phyloP scores from a whole-genome alignment of 768 basidiomycete genomes.

The Gloeophyllum trabeum region DNA sequence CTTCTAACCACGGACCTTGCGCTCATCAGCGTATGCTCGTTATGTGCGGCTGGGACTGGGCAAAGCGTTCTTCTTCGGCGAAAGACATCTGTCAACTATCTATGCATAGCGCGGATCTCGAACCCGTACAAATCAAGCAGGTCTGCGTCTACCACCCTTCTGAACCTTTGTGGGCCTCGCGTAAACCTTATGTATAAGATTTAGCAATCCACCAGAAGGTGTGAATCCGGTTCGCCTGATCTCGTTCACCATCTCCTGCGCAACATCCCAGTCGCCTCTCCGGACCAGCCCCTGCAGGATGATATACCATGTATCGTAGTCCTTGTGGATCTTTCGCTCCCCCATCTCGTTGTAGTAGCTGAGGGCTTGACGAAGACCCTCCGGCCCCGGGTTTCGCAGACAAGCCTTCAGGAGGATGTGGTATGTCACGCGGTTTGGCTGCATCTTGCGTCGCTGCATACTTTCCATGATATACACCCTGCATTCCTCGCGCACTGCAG shows the following conservation, averaged over 20 bases:
- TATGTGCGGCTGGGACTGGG: slow-evolving; percentile 56
- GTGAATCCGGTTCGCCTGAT: slow-evolving; percentile 38
- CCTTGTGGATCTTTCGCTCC: slow-evolving; percentile 30
- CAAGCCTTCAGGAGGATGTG: slow-evolving; percentile 68
- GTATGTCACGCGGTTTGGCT: slow-evolving; percentile 55
- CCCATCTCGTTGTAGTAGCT: slow-evolving; percentile 53
- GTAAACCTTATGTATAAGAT: neutral
- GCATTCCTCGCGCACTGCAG: slow-evolving; percentile 31
- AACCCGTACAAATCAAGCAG: too few species aligned
- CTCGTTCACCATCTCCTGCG: slow-evolving; percentile 46
- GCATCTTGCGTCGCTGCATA: slow-evolving; percentile 47
- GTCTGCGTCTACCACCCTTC: neutral
- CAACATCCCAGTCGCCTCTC: slow-evolving; percentile 49
- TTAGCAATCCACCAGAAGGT: slow-evolving; percentile 21
- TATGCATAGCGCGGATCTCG: too few species aligned
- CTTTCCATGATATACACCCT: slow-evolving; percentile 37
- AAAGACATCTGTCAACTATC: neutral
- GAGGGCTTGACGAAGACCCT: slow-evolving; percentile 45
- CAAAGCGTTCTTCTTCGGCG: slow-evolving; percentile 51
- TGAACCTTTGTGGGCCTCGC: neutral
- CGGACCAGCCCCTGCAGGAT: slow-evolving; percentile 52
- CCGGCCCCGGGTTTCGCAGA: slow-evolving; percentile 36
- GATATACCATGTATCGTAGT: slow-evolving; percentile 68
- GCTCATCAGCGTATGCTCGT: slow-evolving; percentile 51
- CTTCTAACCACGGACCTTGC: neutral